These are phyloP conservation scores for Hygrophoropsis aurantiaca DNA, from an alignment of 768 basidiomycete species.

Conservation along the genomic window DNA sequence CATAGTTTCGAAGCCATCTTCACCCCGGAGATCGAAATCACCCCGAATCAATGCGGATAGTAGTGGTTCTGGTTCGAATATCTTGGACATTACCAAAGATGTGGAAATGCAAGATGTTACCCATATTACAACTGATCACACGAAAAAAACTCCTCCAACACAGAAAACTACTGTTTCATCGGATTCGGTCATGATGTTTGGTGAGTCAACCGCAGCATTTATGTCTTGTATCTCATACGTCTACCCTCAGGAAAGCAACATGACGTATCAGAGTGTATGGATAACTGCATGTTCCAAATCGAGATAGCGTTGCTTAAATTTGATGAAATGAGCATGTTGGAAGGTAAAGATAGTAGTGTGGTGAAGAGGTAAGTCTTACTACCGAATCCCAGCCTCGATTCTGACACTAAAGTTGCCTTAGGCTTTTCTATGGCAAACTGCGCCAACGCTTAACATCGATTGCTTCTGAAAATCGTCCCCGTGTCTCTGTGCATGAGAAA, in stretches of 20 bases:
- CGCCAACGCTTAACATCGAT: constrained; percentile 52
- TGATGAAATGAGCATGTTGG: constrained; percentile 38
- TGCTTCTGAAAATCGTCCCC: constrained; percentile 37
- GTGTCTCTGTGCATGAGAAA: constrained; percentile 71
- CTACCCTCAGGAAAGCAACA: constrained; percentile 78
- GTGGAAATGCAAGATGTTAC: constrained; percentile 24
- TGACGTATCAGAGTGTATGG: constrained; percentile 98
- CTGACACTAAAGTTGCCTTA: constrained; percentile 21
- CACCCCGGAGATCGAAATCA: constrained; percentile 36
- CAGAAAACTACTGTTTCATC: constrained; percentile 51
- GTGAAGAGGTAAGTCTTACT: constrained; percentile 66
- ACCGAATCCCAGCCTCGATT: neutral
- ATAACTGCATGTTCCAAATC: constrained; percentile 98
- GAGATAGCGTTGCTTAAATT: constrained; percentile 88
- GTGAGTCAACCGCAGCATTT: constrained; percentile 38
- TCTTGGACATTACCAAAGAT: constrained; percentile 30
- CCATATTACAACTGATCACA: constrained; percentile 18
- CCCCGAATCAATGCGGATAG: constrained; percentile 28
- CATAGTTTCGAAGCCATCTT: constrained; percentile 36
- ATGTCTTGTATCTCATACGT: constrained; percentile 10
- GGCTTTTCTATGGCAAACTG: constrained; percentile 88
- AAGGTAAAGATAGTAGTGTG: constrained; percentile 71
- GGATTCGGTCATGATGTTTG: constrained; percentile 89
- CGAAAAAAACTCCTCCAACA: constrained; percentile 52
- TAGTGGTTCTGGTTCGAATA: constrained; percentile 22